phyloP scores from a whole-genome alignment of 2,329 filamentous ascomycete genomes.

The Phialophora macrospora region DNA sequence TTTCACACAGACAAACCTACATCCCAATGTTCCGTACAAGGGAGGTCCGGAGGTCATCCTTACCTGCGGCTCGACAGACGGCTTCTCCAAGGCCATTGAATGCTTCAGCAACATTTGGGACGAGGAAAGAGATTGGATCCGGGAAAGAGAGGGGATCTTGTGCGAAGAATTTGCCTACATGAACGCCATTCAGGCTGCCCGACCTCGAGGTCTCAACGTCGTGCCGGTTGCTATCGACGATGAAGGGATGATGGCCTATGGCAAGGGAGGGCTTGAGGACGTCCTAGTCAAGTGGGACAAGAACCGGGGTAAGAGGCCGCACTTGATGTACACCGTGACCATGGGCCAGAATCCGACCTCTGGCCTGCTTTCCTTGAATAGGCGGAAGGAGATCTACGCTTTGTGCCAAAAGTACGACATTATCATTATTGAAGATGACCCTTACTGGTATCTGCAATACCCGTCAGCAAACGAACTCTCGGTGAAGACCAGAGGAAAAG shows the following conservation, averaged over 20 bases:
- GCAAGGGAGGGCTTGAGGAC: conserved; percentile 74
- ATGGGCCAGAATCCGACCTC: conserved; percentile 90
- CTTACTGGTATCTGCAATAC: conserved; percentile 94
- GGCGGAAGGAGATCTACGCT: conserved; percentile 78
- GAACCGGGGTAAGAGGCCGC: conserved; percentile 73
- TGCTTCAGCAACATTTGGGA: conserved; percentile 78
- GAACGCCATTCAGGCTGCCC: conserved; percentile 71
- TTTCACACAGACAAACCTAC: conserved; percentile 75
- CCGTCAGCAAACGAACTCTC: conserved; percentile 66
- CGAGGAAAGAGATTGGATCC: conserved; percentile 67
- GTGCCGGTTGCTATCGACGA: conserved; percentile 76
- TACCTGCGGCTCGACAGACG: conserved; percentile 83
- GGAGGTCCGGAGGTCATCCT: conserved; percentile 77
- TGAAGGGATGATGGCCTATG: conserved; percentile 76
- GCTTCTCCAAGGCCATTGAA: conserved; percentile 77
- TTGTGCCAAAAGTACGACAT: conserved; percentile 84
- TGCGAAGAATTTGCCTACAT: conserved; percentile 82
- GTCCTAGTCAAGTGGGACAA: conserved; percentile 83
- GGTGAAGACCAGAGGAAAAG: conserved; percentile 40
- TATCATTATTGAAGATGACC: conserved; percentile 91
- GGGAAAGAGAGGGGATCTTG: conserved; percentile 75
- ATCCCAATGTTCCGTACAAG: conserved; percentile 79
- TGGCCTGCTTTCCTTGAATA: conserved; percentile 71
- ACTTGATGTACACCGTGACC: conserved; percentile 89
- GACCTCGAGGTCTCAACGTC: conserved; percentile 72